Evolutionary conservation across 768 basidiomycete species (phyloP).

Genomic region (Boletus subcaerulescens): DNA sequence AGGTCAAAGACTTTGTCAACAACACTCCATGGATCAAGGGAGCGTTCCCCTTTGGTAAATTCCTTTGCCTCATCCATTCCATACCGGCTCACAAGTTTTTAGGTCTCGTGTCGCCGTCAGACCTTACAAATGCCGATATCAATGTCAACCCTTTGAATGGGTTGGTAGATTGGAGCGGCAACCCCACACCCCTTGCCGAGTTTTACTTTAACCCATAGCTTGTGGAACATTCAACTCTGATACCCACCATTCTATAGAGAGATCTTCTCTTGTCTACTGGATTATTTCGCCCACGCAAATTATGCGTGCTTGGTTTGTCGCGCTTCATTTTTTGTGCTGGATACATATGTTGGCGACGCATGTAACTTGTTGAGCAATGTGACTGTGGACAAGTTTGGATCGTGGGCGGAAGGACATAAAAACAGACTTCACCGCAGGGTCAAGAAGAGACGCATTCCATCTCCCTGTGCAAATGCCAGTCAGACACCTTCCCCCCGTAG

Average conservation of each 20-base stretch:
- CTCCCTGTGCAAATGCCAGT: constrained; percentile 25
- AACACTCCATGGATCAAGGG: constrained; percentile 28
- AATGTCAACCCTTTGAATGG: constrained; percentile 51
- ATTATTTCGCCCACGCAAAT: neutral
- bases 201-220: constrained; percentile 29
- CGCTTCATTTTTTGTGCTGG: constrained; percentile 22
- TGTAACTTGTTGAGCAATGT: constrained; percentile 27
- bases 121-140: constrained; percentile 25
- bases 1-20: constrained; percentile 43
- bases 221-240: constrained; percentile 9
- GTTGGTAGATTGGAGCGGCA: constrained; percentile 37
- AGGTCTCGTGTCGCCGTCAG: constrained; percentile 36
- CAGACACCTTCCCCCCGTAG: constrained; percentile 52
- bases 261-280: neutral
- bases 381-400: neutral
- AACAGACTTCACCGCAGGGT: too few species aligned
- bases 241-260: constrained; percentile 20
- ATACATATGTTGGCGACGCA: constrained; percentile 14
- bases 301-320: constrained; percentile 4
- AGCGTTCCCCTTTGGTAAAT: constrained; percentile 63
- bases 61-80: neutral
- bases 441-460: neutral
- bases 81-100: constrained; percentile 7
- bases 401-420: too few species aligned
- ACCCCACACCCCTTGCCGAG: constrained; percentile 51